Evolutionary conservation across 352 stramenopile genomes (phyloP), one percentile per base, ranked within the genome.

Genomic region (Pythium dissotocum): DNA sequence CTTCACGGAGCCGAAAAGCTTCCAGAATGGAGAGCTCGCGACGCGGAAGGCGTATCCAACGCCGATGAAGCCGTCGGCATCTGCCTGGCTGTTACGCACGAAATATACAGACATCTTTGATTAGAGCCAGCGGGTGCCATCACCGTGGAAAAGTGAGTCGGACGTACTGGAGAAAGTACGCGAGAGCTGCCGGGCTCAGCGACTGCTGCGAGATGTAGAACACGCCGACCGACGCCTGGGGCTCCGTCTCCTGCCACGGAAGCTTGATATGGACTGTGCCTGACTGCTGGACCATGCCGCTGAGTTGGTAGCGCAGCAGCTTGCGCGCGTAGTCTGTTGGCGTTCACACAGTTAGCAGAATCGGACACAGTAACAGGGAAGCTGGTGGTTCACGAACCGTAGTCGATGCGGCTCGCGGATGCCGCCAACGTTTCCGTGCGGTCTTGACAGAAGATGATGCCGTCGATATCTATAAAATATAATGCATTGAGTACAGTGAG

Each of bases 11-110:
- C 48, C n/a, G 6, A 70, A 28, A 5, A 71, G 33, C 14, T 52
- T 65, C 80, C 81, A 90, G 32, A 87, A 67, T 26, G 72, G 69
- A 8, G 83, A 84, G 13, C 70, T 56, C 4, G 62, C 38, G 0
- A 67, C 62, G 16, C 73, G 72, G 28, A 77, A 80, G 9, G 73
- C 70, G 52, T 84, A 83, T 1, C 83, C 77, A 24, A 85, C 61
- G 12, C 83, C 81, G 51, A 91, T 76, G 63, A 91, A 91, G 0
- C 83, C 81, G 42, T 71, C 73, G 6, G 79, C 78, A 4, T 72
- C 59, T 1, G 77, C 69, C 28, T 78, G 77, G 18, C 77, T 81
- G 49, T 12, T 16, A 14, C 8, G 16, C 4, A 44, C 6, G 16
- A 12, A 7, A 44, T 2, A 44, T 12, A 44, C 2, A 44, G 5